Conservation (phyloP, 2,329 filamentous ascomycete genomes). For the Zymoseptoria tritici region DNA sequence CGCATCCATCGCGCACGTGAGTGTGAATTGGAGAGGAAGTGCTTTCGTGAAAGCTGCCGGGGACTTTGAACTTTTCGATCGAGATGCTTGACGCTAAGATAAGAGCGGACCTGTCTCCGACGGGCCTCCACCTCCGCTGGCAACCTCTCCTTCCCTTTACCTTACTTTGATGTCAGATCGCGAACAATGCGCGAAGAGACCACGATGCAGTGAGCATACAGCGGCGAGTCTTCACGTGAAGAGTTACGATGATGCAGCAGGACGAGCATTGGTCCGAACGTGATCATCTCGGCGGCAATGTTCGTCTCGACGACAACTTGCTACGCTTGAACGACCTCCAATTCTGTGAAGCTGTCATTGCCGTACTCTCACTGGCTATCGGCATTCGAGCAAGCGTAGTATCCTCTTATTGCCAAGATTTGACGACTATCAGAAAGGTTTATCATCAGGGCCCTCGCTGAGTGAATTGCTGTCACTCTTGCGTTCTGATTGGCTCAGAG, state of each 20-base stretch:
- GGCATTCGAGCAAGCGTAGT: background rate
- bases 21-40: slow-evolving; percentile 2
- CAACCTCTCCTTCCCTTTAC: no score
- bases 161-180: no score
- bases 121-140: no score
- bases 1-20: slow-evolving; percentile 60
- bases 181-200: no score
- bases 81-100: background rate
- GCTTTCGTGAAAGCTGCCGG: background rate
- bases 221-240: background rate
- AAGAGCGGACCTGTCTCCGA: background rate
- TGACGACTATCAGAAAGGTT: background rate
- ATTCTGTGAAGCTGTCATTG: background rate
- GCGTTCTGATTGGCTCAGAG: background rate
- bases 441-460: background rate
- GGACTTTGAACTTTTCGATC: background rate
- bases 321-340: background rate
- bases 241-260: background rate
- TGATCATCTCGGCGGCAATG: background rate
- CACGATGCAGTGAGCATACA: no score
- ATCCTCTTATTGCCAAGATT: background rate
- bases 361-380: background rate
- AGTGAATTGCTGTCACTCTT: background rate
- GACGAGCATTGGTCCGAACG: background rate
- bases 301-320: background rate